A percentile compares a stretch with the other conserved stretches of the same genome.
These are phyloP conservation scores for Peribolospora kevripleyi DNA, from an alignment of 768 basidiomycete genomes.

Conservation along the genomic window DNA sequence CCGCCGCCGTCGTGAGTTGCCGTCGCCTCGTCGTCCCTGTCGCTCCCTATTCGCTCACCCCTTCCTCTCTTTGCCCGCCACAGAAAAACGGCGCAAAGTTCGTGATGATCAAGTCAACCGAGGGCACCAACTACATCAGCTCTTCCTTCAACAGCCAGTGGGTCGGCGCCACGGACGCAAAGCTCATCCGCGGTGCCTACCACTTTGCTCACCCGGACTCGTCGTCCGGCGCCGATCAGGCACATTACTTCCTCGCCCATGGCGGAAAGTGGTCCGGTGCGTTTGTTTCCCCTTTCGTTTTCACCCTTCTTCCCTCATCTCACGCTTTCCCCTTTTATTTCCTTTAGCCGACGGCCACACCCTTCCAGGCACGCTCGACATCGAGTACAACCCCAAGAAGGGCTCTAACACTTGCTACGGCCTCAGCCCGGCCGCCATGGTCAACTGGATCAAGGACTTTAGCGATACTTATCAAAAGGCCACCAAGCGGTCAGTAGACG, in stretches of 20 bases:
- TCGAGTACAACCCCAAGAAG: constrained; percentile 33
- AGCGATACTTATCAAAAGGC: too few species aligned
- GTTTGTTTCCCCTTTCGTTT: neutral
- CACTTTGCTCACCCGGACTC: constrained; percentile 35
- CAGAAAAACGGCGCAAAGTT: neutral
- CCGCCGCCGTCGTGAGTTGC: too few species aligned
- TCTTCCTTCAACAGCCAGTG: constrained; percentile 31
- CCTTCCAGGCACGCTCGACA: constrained; percentile 39
- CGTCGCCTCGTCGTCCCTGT: too few species aligned
- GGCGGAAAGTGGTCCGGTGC: constrained; percentile 23
- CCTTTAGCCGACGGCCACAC: constrained; percentile 30
- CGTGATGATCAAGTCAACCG: neutral
- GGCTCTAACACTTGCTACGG: constrained; percentile 29
- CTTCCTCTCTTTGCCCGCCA: too few species aligned
- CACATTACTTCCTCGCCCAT: constrained; percentile 33
- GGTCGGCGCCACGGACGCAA: constrained; percentile 31
- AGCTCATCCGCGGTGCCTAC: constrained; percentile 36
- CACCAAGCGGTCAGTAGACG: too few species aligned
- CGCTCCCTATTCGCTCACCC: too few species aligned
- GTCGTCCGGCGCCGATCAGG: constrained; percentile 32
- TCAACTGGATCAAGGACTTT: constrained; percentile 31
- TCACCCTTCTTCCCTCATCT: neutral
- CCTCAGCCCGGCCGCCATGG: constrained; percentile 31
- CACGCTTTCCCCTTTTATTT: neutral
- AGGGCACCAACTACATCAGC: constrained; percentile 3